Evolutionary conservation across 805 yeast species (phyloP), one percentile per base, ranked within the genome.

Genomic region (Torulaspora quercuum): DNA sequence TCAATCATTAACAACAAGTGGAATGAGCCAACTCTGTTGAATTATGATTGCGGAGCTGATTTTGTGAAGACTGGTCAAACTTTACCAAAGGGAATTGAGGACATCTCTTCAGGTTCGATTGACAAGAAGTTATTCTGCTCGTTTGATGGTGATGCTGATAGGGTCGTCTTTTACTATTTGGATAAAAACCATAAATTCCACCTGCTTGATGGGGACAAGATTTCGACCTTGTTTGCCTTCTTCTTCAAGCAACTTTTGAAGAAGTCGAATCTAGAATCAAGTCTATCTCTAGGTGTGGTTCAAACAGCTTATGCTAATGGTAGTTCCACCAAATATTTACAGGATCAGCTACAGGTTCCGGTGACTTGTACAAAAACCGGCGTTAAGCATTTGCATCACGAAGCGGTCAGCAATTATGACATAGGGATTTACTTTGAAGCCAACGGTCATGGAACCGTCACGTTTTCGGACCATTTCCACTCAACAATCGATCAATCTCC

Each of bases 221-320:
- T 90, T 44, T 82, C 97, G 2, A 82, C 95, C 0, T 65, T 92
- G 41, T 74, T 86, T 37, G 95, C 96, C 1, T 67, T 71, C 29
- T 80, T 75, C 52, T 75, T 86, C 50, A 68, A 76, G 36, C 61
- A 73, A 10, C 57, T 80, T 29, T 57, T 79, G 14, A 53, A 64
- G n/a, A 62, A 73, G 32, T 64, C 76, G 6, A 67, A 67, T 3
- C 42, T 69, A 9, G 49, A 58, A 5, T 54, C 66, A 9, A 47
- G 53, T 7, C 41, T 72, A 9, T 59, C 67, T 16, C 65, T 83
- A 40, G 98, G 97, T 6, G 92, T 89, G 4, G 88, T 92, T 20
- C 98, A 92, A 66, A 92, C 98, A 1, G 98, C 98, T 0, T 92
- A 92, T 55, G 98, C 98, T 33, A 92, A 92, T 59, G 98, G 98